Conservation (phyloP, 495 filamentous ascomycete species). For the Lasiosphaeria hispida region DNA sequence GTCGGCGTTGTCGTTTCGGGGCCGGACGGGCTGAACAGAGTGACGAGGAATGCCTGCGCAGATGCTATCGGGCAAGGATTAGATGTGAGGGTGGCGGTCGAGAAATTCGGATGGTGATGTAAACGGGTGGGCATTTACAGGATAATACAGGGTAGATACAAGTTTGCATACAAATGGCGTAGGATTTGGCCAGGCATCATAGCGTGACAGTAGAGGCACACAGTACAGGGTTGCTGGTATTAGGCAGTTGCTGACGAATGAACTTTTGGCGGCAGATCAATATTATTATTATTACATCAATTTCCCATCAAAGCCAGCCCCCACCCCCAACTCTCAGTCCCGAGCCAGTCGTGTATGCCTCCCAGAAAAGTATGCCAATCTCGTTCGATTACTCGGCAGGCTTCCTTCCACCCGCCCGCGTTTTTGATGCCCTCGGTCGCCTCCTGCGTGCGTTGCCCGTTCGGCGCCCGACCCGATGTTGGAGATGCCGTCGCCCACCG, state of each 20-base stretch:
- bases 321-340: too few species aligned
- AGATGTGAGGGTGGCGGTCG: slow-evolving; percentile 42
- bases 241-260: too few species aligned
- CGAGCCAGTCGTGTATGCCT: too few species aligned
- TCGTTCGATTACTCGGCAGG: neutral
- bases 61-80: slow-evolving; percentile 37
- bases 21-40: slow-evolving; percentile 53
- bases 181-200: too few species aligned
- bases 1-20: slow-evolving; percentile 52
- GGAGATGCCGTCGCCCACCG: slow-evolving; percentile 59
- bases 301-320: too few species aligned
- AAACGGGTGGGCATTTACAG: neutral
- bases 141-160: neutral
- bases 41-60: slow-evolving; percentile 53
- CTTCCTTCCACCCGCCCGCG: slow-evolving; percentile 57
- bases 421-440: slow-evolving; percentile 60
- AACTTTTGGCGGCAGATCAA: too few species aligned
- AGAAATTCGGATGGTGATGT: slow-evolving; percentile 53
- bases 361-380: too few species aligned
- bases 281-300: too few species aligned
- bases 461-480: slow-evolving; percentile 56
- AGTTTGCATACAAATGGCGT: too few species aligned
- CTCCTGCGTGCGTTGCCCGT: slow-evolving; percentile 48
- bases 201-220: too few species aligned
- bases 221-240: too few species aligned